Evolutionary conservation across 352 stramenopile genomes (phyloP).

Genomic region (Aphanomyces cochlioides): DNA sequence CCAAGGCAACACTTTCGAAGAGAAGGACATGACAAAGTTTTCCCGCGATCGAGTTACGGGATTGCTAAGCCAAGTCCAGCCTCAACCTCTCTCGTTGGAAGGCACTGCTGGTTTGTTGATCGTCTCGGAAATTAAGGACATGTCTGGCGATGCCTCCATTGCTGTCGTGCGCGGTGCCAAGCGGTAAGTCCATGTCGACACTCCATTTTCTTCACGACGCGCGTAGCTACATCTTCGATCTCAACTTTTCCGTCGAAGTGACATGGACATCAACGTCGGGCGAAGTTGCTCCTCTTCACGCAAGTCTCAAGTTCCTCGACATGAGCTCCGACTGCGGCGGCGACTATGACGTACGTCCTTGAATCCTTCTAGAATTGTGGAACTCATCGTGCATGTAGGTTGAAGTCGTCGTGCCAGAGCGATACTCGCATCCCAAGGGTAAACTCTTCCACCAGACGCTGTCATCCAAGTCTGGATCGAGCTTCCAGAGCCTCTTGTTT

Average conservation of each 20-base stretch:
- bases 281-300: constrained; percentile 32
- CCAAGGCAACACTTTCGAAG: constrained; percentile 91
- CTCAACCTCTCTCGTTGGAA: constrained; percentile 34
- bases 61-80: constrained; percentile 48
- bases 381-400: constrained; percentile 7
- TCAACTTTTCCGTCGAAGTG: constrained; percentile 58
- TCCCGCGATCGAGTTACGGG: constrained; percentile 69
- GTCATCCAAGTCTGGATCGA: constrained; percentile 39
- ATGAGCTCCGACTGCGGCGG: constrained; percentile 71
- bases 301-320: constrained; percentile 75
- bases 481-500: constrained; percentile 59
- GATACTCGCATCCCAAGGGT: constrained; percentile 62
- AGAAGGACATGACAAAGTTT: constrained; percentile 88
- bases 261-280: constrained; percentile 36
- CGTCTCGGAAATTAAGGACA: constrained; percentile 66
- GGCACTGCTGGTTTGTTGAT: constrained; percentile 42
- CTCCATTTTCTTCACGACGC: not conserved
- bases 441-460: constrained; percentile 68
- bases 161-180: constrained; percentile 90
- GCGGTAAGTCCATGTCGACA: constrained; percentile 49
- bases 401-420: constrained; percentile 58
- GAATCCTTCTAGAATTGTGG: no score
- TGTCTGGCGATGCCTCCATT: constrained; percentile 92
- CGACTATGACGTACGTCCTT: constrained; percentile 50
- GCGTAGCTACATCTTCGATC: constrained; percentile 62